Evolutionary conservation across 345 rosid species (phyloP).

Genomic region (Citropsis articulata): DNA sequence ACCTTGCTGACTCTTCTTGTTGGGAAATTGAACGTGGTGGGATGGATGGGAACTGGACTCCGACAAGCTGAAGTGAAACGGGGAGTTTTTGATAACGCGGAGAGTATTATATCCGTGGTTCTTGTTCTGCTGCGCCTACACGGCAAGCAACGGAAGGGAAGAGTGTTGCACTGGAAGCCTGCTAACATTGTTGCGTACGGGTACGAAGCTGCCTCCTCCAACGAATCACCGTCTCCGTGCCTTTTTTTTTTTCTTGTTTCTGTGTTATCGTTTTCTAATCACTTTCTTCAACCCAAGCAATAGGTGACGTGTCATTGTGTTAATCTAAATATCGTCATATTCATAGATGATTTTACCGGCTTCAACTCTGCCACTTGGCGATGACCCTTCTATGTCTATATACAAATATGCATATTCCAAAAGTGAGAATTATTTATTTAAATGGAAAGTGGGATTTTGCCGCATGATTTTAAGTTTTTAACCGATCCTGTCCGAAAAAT

Average conservation of each 20-base stretch:
- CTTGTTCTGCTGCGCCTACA: slow-evolving; percentile 9
- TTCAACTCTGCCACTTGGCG: slow-evolving; percentile 31
- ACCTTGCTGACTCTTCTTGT: slow-evolving; percentile 24
- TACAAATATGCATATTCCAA: too few relatives aligned
- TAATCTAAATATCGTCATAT: too few relatives aligned
- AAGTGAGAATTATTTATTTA: neutral
- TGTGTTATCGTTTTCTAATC: neutral
- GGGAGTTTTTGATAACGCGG: slow-evolving; percentile 28
- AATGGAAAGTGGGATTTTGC: too few relatives aligned
- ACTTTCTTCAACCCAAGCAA: neutral
- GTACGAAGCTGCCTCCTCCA: neutral
- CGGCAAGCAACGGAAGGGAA: slow-evolving; percentile 25
- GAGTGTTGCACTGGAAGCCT: slow-evolving; percentile 39
- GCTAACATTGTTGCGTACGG: neutral
- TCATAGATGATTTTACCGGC: neutral
- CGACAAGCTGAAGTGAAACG: slow-evolving; percentile 13
- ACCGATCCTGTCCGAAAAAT: too few relatives aligned
- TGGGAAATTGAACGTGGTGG: slow-evolving; percentile 30
- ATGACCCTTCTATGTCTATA: neutral
- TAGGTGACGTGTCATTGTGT: neutral
- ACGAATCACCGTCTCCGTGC: neutral
- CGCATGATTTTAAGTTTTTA: too few relatives aligned
- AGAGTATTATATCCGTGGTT: slow-evolving; percentile 10
- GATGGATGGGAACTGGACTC: slow-evolving; percentile 12
- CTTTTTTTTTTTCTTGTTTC: neutral